phyloP scores from a whole-genome alignment of 371 early-diverging fungal species.

The Mucor velutinosus region DNA sequence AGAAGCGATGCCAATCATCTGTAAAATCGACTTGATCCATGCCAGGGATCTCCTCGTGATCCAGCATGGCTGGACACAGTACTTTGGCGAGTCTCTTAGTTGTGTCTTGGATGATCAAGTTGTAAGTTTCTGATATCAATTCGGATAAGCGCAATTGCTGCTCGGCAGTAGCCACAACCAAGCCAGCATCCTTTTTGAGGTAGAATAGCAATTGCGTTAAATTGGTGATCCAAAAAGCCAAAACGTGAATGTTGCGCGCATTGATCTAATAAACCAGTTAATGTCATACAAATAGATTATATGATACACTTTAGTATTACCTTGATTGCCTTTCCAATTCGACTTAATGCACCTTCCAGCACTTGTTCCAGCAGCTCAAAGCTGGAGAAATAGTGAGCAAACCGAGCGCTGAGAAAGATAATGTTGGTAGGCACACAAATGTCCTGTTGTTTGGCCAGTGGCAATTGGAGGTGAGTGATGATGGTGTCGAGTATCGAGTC shows the following conservation, averaged over 20 bases:
- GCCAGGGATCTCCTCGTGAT: conserved; percentile 70
- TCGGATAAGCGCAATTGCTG: conserved; percentile 70
- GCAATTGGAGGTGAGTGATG: conserved; percentile 63
- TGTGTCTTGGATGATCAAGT: conserved; percentile 59
- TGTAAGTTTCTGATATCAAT: conserved; percentile 71
- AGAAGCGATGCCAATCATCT: conserved; percentile 60
- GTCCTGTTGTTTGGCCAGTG: conserved; percentile 54
- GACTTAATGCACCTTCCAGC: conserved; percentile 59
- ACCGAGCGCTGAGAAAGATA: conserved; percentile 84
- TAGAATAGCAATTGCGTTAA: conserved; percentile 74
- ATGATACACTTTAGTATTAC: conserved; percentile 4
- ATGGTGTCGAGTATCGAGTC: conserved; percentile 72
- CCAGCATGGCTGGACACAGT: conserved; percentile 70
- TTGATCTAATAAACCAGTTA: conserved; percentile 23
- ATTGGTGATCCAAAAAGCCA: conserved; percentile 86
- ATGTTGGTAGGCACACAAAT: conserved; percentile 82
- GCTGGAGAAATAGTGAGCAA: conserved; percentile 79
- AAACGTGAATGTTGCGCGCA: conserved; percentile 42
- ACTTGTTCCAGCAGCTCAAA: conserved; percentile 73
- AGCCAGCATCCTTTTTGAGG: conserved; percentile 76
- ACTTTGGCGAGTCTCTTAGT: conserved; percentile 59
- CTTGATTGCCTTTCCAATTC: conserved; percentile 48
- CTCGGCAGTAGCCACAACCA: conserved; percentile 61
- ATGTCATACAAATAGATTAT: conserved; percentile 7
- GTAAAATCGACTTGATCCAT: conserved; percentile 68